Evolutionary conservation across 768 basidiomycete genomes (phyloP), one percentile per base, ranked within the genome.

Genomic region (Amyloporia xantha): DNA sequence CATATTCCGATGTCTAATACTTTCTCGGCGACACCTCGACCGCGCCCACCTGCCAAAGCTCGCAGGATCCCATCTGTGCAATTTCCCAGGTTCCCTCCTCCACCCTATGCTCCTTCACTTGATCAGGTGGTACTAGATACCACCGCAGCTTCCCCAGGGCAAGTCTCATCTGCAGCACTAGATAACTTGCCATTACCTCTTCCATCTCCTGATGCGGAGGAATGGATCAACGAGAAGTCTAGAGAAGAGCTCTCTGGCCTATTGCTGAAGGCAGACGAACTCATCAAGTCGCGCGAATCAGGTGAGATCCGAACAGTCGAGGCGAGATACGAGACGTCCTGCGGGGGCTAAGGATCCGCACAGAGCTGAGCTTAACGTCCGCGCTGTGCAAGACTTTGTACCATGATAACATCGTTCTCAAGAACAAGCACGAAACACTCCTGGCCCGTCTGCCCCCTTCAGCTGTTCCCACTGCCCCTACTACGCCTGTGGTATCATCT

Each of bases 271-370:
- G 90, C 88, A 0, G 84, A 85, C 54, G 79, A 71, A 51, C 70
- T 91, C 41, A 90, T 92, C 54, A 84, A 80, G 61, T 79, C 82
- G 50, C 73, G 89, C 33, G 88, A 87, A 67, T 77, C 75, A 54
- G 88, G 90, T 86, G 61, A 43, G 81, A 66, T 39, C 6, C 41
- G 7, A 25, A n/a, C 3, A 17, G 19, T 36, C 6, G 12, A 25
- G 24, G 11, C 15, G 11, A 47, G 3, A 38, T 41, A 27, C 25
- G 13, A 19, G n/a, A 42, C 17, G 27, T 26, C 13, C n/a, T 23
- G 40, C 25, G 12, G 24, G 27, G 15, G 35, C 21, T n/a, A 23
- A 20, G 5, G 27, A 21, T 15, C 15, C 17, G 12, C 47, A 33
- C 50, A 81, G 88, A 91, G 60, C 75, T 91, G 41, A 77, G 75